A percentile compares a stretch with the other conserved stretches of the same genome.
Evolutionary conservation across 495 filamentous ascomycete genomes (phyloP).

Genomic region (Neurospora sp.): DNA sequence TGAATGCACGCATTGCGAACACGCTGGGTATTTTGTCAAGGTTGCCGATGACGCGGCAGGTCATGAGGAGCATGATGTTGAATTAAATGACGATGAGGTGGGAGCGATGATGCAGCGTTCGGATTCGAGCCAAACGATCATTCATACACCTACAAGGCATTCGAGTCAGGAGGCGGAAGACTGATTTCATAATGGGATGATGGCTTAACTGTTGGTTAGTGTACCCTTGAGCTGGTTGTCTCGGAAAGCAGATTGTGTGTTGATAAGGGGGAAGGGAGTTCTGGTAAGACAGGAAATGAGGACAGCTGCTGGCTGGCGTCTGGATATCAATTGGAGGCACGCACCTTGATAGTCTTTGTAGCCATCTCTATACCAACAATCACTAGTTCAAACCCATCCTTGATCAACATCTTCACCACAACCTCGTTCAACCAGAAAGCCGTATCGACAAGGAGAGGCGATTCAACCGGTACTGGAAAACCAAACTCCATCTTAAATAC

Average conservation of each 20-base stretch:
- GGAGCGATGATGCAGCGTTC: not conserved
- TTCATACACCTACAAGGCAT: not conserved
- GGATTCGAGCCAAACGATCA: not conserved
- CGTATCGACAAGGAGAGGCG: not conserved
- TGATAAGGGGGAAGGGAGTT: not conserved
- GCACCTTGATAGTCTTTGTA: not conserved
- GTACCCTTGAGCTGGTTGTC: not conserved
- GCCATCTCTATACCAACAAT: not conserved
- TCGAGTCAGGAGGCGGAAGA: not conserved
- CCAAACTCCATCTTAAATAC: not conserved
- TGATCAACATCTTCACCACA: not conserved
- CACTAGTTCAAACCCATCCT: not conserved
- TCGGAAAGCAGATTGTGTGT: not conserved
- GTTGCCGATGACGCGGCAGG: not conserved
- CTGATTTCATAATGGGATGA: not conserved
- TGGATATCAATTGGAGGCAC: not conserved
- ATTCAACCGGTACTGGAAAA: not conserved
- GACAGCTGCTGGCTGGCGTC: not conserved
- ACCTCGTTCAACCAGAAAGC: not conserved
- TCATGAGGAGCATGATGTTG: not conserved
- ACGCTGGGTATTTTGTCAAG: not conserved
- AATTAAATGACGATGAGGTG: not conserved
- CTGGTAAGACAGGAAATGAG: too few relatives aligned
- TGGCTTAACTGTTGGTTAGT: not conserved
- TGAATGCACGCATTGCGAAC: not conserved